phyloP scores from a whole-genome alignment of 2,329 filamentous ascomycete genomes.

The Cladorrhinum sp. region DNA sequence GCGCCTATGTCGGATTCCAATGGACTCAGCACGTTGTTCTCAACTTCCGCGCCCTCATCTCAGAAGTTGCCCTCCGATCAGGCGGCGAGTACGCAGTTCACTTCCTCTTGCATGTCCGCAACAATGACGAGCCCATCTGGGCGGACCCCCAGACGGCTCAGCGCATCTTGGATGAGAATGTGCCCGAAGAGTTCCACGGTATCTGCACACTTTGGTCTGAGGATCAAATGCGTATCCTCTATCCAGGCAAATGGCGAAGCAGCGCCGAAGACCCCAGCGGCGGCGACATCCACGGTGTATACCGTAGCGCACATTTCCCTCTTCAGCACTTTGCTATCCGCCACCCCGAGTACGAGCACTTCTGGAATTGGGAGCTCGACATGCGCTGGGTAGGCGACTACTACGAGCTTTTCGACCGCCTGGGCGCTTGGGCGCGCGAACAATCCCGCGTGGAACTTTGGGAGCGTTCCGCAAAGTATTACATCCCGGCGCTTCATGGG shows the following conservation, averaged over 20 bases:
- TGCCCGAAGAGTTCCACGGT: slow-evolving; percentile 73
- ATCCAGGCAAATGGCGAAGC: slow-evolving; percentile 67
- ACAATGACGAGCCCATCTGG: slow-evolving; percentile 77
- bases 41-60: slow-evolving; percentile 77
- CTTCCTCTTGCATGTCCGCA: slow-evolving; percentile 81
- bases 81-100: slow-evolving; percentile 81
- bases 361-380: slow-evolving; percentile 72
- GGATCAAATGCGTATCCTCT: slow-evolving; percentile 76
- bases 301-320: slow-evolving; percentile 61
- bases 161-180: slow-evolving; percentile 62
- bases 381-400: slow-evolving; percentile 63
- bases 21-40: slow-evolving; percentile 76
- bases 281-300: slow-evolving; percentile 64
- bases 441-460: slow-evolving; percentile 71
- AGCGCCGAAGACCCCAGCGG: slow-evolving; percentile 58
- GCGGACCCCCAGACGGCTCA: slow-evolving; percentile 72
- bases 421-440: slow-evolving; percentile 62
- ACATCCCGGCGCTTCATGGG: slow-evolving; percentile 68
- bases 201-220: slow-evolving; percentile 84
- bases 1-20: slow-evolving; percentile 74
- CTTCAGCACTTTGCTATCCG: slow-evolving; percentile 62
- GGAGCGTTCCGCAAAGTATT: slow-evolving; percentile 75
- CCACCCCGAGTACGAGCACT: slow-evolving; percentile 63
- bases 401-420: slow-evolving; percentile 69
- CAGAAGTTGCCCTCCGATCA: slow-evolving; percentile 72